A percentile compares a stretch with the other conserved stretches of the same genome.
Evolutionary conservation across 2,329 filamentous ascomycete species (phyloP).

Genomic region (Fusarium sp.): DNA sequence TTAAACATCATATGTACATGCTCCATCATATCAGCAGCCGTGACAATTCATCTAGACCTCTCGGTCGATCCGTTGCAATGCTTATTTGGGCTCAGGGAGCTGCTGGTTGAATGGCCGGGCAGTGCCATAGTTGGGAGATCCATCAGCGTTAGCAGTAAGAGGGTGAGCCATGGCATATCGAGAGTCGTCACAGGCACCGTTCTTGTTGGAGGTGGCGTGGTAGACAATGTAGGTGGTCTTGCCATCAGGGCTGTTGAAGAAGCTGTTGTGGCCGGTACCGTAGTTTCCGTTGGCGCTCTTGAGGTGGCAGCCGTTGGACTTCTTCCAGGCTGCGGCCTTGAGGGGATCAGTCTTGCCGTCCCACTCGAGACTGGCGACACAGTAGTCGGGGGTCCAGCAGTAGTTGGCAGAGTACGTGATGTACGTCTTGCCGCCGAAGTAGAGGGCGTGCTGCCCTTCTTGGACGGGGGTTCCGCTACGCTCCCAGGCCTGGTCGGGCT

Average conservation of each 20-base stretch:
- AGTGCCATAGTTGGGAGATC: slow-evolving; percentile 63
- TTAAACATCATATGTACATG: not conserved
- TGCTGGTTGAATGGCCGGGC: slow-evolving; percentile 38
- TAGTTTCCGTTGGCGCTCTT: slow-evolving; percentile 66
- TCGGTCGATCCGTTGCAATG: not conserved
- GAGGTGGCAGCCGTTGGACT: slow-evolving; percentile 62
- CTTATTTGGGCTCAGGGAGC: slow-evolving; percentile 23
- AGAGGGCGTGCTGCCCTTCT: slow-evolving; percentile 65
- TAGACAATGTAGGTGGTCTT: slow-evolving; percentile 66
- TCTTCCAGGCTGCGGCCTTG: slow-evolving; percentile 59
- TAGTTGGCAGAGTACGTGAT: slow-evolving; percentile 65
- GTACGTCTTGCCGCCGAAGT: slow-evolving; percentile 63
- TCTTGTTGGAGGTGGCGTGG: slow-evolving; percentile 62
- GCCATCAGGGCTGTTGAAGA: slow-evolving; percentile 67
- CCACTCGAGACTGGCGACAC: slow-evolving; percentile 64
- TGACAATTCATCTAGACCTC: not conserved
- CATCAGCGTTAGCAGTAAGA: slow-evolving; percentile 61
- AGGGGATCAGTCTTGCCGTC: slow-evolving; percentile 61
- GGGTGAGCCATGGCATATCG: slow-evolving; percentile 65
- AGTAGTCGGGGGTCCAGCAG: slow-evolving; percentile 67
- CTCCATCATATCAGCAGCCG: not conserved
- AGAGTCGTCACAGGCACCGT: slow-evolving; percentile 63
- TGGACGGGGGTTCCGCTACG: slow-evolving; percentile 61
- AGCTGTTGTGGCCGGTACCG: slow-evolving; percentile 67
- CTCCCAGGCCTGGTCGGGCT: slow-evolving; percentile 64